Evolutionary conservation across 768 basidiomycete genomes (phyloP), one percentile per base, ranked within the genome.

Genomic region (Russula sp.): DNA sequence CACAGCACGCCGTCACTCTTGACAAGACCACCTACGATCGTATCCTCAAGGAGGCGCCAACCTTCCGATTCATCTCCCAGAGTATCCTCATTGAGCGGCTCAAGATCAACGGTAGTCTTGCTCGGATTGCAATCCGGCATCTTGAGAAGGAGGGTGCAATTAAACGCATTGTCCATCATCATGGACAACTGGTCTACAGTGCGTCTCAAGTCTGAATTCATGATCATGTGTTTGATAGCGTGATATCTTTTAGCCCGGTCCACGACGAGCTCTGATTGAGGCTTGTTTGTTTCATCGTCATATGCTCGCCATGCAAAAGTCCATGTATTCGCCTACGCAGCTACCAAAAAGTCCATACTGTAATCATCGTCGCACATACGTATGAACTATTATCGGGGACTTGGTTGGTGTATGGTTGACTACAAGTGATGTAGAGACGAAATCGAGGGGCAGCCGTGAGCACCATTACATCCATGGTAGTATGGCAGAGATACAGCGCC

Each of bases 61-160:
- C 95, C 75, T 99, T 94, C 92, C 90, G 90, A 72, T 91, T 98
- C 83, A 94, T 98, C 85, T 89, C 87, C 75, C 91, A 94, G 79
- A 90, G 88, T 72, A 94, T 95, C 76, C 90, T 99, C 78, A 97
- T 99, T 73, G 97, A 99, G 78, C 87, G 97, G 71, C 83, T 98
- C 76, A 98, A 98, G 75, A 82, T 99, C 75, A 95, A 95, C 76
- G 97, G 97, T 65, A 88, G 87, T 69, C 80, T 99, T 72, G 96
- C 97, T 55, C 90, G 95, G 59, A 73, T 89, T 66, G 92, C 92
- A 56, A 97, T 98, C 76, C 81, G 79, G 69, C 91, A 95, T 78
- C 76, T 98, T 76, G 90, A 93, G 83, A 90, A 85, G 79, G 93
- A 98, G 70, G 91, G 90, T 62, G 78, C 83, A 73, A 98, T 99